phyloP scores from a whole-genome alignment of 1,139 yeast genomes.

The Nakaseomyces bracarensis region DNA sequence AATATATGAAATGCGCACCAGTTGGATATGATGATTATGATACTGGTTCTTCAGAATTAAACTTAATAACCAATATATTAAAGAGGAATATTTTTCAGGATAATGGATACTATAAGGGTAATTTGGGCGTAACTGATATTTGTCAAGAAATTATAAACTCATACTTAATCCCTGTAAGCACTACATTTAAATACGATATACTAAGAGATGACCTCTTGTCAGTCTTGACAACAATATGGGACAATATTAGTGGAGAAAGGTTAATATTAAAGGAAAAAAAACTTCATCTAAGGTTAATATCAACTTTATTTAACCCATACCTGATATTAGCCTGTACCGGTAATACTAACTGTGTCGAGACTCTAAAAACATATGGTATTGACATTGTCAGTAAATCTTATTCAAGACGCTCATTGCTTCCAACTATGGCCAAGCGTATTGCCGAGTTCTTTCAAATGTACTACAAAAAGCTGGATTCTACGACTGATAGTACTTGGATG shows the following conservation, averaged over 20 bases:
- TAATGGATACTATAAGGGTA: conserved; percentile 25
- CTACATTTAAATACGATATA: conserved; percentile 4
- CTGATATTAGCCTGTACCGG: conserved; percentile 31
- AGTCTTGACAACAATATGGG: conserved; percentile 46
- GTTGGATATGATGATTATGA: not conserved
- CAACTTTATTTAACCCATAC: conserved; percentile 36
- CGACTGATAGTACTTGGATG: conserved; percentile 39
- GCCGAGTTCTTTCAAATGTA: conserved; percentile 17
- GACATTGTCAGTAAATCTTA: conserved; percentile 45
- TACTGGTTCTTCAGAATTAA: not conserved
- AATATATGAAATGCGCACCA: conserved; percentile 10
- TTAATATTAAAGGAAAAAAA: conserved; percentile 57
- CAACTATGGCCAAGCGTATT: conserved; percentile 42
- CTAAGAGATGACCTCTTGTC: conserved; percentile 27
- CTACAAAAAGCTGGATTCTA: conserved; percentile 27
- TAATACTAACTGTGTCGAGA: conserved; percentile 18
- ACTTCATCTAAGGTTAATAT: conserved; percentile 51
- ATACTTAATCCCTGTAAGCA: conserved; percentile 9
- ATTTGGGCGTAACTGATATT: conserved; percentile 20
- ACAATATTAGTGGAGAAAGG: conserved; percentile 48
- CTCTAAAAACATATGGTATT: conserved; percentile 36
- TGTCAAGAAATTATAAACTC: conserved; percentile 24
- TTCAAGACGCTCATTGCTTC: conserved; percentile 64
- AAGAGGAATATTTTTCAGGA: conserved; percentile 15
- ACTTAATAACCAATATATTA: conserved; percentile 9